Evolutionary conservation across 169 alveolate species (phyloP), one percentile per base, ranked within the genome.

Genomic region (Hammondia hammondi): DNA sequence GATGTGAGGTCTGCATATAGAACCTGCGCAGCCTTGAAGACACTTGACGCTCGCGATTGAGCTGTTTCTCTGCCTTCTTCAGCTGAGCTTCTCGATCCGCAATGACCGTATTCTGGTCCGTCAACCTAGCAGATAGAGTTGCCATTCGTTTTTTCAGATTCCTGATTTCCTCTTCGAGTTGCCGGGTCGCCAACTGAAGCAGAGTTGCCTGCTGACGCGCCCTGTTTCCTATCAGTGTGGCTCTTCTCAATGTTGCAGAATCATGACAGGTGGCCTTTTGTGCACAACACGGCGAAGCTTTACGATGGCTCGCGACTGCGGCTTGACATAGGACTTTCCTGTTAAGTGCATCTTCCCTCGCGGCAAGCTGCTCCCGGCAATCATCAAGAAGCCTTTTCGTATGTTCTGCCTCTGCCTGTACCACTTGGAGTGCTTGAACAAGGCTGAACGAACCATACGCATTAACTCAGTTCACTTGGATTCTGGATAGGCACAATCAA

Each of bases 341-440:
- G 87, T 77, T 77, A 46, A 77, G 87, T 19, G 87, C 87, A 77
- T 77, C 87, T 77, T 77, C 87, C 21, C 87, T 32, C 56, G 56
- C 87, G 27, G 87, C 87, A 43, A 77, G 48, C 46, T 77, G 87
- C 48, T 77, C 56, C 48, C 48, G 87, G 48, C 87, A 77, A 17
- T 32, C 87, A 32, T 32, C 48, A 17, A 77, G 87, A 77, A 77
- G 87, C 32, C 87, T 24, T 39, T 39, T 32, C 32, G 87, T 77
- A 29, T 77, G 45, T 46, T 77, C 46, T 32, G 87, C 87, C 27
- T 77, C 87, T 77, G 45, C 32, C 46, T 77, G 87, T 19, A 77
- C 87, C 87, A 21, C 32, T 6, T 77, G 87, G 45, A 77, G 48
- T 21, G 87, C 43, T 37, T 77, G 45, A 32, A 77, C 7, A 39